Evolutionary conservation across 2,329 filamentous ascomycete genomes (phyloP).

Genomic region (Trichoderma citrinoviride): DNA sequence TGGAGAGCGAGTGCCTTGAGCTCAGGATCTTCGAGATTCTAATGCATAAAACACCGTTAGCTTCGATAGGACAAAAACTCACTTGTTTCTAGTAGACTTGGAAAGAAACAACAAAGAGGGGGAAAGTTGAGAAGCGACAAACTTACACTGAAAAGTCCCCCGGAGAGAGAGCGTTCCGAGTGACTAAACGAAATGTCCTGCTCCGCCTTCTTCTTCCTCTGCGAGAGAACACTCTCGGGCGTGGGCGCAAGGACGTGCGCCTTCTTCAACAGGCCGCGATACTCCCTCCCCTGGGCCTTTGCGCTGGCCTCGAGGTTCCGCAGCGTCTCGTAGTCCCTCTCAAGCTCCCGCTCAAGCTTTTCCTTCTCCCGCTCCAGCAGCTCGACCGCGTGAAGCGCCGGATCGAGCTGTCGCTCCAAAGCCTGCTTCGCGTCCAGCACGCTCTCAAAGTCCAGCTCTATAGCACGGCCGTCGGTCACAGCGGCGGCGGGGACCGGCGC

Average conservation of each 20-base stretch:
- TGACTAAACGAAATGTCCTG: slow-evolving; percentile 14
- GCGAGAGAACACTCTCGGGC: slow-evolving; percentile 21
- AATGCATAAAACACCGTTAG: neutral
- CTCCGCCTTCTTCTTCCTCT: slow-evolving; percentile 14
- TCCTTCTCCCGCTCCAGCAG: slow-evolving; percentile 58
- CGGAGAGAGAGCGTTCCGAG: neutral
- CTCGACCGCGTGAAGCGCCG: slow-evolving; percentile 60
- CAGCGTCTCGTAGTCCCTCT: slow-evolving; percentile 53
- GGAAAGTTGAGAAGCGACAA: neutral
- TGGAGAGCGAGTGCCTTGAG: slow-evolving; percentile 47
- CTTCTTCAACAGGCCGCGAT: slow-evolving; percentile 49
- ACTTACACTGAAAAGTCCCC: slow-evolving; percentile 25
- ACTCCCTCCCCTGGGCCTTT: slow-evolving; percentile 50
- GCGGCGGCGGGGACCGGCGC: slow-evolving; percentile 23
- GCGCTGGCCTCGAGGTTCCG: slow-evolving; percentile 55
- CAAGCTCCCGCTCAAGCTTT: slow-evolving; percentile 54
- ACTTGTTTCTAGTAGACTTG: too few relatives aligned
- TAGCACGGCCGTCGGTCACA: slow-evolving; percentile 46
- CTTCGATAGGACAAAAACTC: too few relatives aligned
- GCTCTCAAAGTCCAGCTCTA: slow-evolving; percentile 65
- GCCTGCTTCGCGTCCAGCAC: slow-evolving; percentile 57
- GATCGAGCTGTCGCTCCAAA: slow-evolving; percentile 59
- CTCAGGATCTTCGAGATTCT: slow-evolving; percentile 41
- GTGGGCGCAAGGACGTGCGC: slow-evolving; percentile 51
- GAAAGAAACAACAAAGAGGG: too few relatives aligned